Evolutionary conservation across 1,139 yeast genomes (phyloP).

Genomic region (Blastobotrys apis): DNA sequence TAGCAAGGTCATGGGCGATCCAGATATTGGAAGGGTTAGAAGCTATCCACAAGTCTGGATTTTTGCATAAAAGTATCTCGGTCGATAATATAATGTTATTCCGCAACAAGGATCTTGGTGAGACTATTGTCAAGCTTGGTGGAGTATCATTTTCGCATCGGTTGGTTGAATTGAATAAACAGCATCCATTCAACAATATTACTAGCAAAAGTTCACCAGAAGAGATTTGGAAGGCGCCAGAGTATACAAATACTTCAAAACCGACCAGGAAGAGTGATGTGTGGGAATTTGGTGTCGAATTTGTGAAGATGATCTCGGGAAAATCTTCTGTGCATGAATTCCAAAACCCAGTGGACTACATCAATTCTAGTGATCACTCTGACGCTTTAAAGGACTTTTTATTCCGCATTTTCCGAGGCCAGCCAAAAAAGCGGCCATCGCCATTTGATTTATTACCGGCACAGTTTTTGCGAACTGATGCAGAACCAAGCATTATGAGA

Average conservation of each 20-base stretch:
- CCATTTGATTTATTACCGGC: slow-evolving; percentile 82
- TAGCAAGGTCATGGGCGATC: slow-evolving; percentile 85
- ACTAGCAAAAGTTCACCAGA: slow-evolving; percentile 24
- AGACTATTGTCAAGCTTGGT: slow-evolving; percentile 56
- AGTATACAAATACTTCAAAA: slow-evolving; percentile 40
- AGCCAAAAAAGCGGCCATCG: slow-evolving; percentile 69
- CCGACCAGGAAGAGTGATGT: slow-evolving; percentile 82
- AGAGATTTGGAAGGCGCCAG: slow-evolving; percentile 73
- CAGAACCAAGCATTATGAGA: not conserved
- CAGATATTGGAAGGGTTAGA: slow-evolving; percentile 84
- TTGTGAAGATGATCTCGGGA: slow-evolving; percentile 70
- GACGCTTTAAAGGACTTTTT: slow-evolving; percentile 62
- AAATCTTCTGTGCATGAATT: slow-evolving; percentile 49
- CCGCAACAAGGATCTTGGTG: slow-evolving; percentile 48
- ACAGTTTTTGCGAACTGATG: slow-evolving; percentile 56
- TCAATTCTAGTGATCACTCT: slow-evolving; percentile 48
- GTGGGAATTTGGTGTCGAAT: slow-evolving; percentile 84
- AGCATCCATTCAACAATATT: slow-evolving; percentile 34
- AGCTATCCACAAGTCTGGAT: slow-evolving; percentile 72
- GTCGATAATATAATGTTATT: slow-evolving; percentile 56
- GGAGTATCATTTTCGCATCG: slow-evolving; percentile 70
- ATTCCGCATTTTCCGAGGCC: slow-evolving; percentile 56
- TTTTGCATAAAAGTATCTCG: slow-evolving; percentile 66
- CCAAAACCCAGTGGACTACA: slow-evolving; percentile 58
- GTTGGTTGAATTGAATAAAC: slow-evolving; percentile 52